A percentile compares a stretch with the other conserved stretches of the same genome.
Conservation (phyloP, 208 protist genomes). For the Phytomonas serpens region DNA sequence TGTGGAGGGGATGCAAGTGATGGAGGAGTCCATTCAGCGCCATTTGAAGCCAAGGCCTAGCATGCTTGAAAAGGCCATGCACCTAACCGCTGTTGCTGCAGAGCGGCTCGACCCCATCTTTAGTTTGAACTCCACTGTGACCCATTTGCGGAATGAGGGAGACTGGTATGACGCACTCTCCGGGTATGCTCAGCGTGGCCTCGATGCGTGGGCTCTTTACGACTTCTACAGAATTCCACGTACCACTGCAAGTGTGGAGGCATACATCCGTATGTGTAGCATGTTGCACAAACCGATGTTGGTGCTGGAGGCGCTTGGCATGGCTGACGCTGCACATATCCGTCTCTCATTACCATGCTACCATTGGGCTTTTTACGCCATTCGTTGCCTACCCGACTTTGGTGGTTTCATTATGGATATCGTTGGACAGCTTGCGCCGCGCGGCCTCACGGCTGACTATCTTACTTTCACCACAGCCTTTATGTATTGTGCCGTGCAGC, state of each 20-base stretch:
- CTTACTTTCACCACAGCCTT: conserved; percentile 68
- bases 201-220: conserved; percentile 80
- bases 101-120: conserved; percentile 26
- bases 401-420: conserved; percentile 74
- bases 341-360: conserved; percentile 60
- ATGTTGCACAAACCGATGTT: conserved; percentile 38
- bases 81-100: conserved; percentile 48
- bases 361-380: conserved; percentile 69
- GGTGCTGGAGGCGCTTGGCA: conserved; percentile 59
- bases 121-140: background rate
- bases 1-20: conserved; percentile 41
- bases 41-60: conserved; percentile 48
- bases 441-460: conserved; percentile 74
- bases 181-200: conserved; percentile 29
- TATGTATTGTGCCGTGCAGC: conserved; percentile 65
- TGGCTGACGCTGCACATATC: conserved; percentile 50
- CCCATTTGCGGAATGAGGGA: background rate
- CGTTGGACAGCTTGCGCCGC: conserved; percentile 51
- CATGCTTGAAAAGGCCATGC: conserved; percentile 73
- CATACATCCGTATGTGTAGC: conserved; percentile 69
- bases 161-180: conserved; percentile 4
- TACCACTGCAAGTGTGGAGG: conserved; percentile 40
- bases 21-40: conserved; percentile 65
- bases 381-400: conserved; percentile 56
- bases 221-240: conserved; percentile 80